These are phyloP conservation scores for Calonectria multiphialidica DNA, from an alignment of 2,329 filamentous ascomycete genomes.

Conservation along the genomic window DNA sequence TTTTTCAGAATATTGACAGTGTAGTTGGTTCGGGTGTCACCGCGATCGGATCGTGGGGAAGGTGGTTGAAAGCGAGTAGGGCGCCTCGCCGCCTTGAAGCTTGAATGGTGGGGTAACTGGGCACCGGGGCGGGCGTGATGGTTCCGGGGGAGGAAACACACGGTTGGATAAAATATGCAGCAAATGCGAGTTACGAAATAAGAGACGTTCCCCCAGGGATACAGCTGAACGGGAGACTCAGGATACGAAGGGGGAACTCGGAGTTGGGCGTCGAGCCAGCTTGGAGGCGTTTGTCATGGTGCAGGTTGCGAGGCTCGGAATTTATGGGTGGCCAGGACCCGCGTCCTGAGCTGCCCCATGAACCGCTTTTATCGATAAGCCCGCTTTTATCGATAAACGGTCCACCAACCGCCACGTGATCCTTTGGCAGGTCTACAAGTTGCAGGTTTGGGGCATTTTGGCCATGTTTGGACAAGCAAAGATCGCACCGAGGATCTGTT, in stretches of 20 bases:
- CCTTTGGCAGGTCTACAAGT: no score
- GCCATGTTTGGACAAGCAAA: no score
- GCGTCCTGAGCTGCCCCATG: constrained; percentile 22
- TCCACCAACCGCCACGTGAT: no score
- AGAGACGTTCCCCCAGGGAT: constrained; percentile 23
- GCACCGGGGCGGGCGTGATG: not conserved
- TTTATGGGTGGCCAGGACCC: constrained; percentile 37
- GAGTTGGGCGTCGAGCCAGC: constrained; percentile 26
- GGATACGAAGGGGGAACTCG: constrained; percentile 27
- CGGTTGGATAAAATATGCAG: not conserved
- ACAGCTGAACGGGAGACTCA: constrained; percentile 20
- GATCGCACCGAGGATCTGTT: no score
- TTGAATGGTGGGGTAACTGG: constrained; percentile 28
- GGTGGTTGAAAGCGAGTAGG: not conserved
- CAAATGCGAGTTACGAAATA: not conserved
- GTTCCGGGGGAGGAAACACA: not conserved
- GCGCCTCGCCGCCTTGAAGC: constrained; percentile 9
- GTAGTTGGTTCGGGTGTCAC: not conserved
- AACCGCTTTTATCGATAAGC: constrained; percentile 21
- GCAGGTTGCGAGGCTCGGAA: constrained; percentile 36
- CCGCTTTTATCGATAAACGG: constrained; percentile 37
- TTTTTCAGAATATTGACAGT: not conserved
- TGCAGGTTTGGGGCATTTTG: no score
- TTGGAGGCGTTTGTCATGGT: constrained; percentile 39
- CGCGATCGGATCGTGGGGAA: not conserved